Base-by-base conservation (phyloP, 257 asterid species). In the Echites panduratus region DNA sequence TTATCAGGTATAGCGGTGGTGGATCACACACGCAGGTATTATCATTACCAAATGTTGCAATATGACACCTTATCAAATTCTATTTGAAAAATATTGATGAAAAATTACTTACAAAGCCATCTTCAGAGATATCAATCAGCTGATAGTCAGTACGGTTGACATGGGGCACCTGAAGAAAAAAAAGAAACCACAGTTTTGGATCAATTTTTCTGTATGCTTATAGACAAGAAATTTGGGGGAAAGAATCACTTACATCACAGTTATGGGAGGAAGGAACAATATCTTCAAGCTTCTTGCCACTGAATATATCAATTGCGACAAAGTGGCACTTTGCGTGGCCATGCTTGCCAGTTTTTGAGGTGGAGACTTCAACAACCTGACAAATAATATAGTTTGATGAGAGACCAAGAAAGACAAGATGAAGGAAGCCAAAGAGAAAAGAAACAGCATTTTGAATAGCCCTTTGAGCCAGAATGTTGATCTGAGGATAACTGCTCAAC, bases 41-140 rank as follows among this genome's bases (percentile, higher is more conserved):
- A 61, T 13, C 26, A 63, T 35, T 35, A 44, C 6, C 69, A 17
- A 3, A 3, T 11, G 9, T 9, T 57, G 58, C 52, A 26, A 40
- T 9, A 12, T 43, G 5, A 17, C 17, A 35, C 58, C 48, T 8
- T 54, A 1, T 45, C 66, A 16, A 54, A 38, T 50, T n/a, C n/a
- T 32, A 59, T 20, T 59, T 35, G 12, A 38, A 10, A 63, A 38
- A 17, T 63, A 61, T 61, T 26, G 14, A 70, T n/a, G 14, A 70
- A 68, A 66, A 62, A 35, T 43, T 50, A 80, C 96, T 86, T 80
- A 91, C 97, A 81, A 91, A 91, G 35, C 96, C 96, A 87, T 90
- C 97, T 78, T 90, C 96, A 52, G 90, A 83, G 73, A 90, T 90
- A 82, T 90, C 95, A 73, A 90, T 90, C 71, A 84, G 74, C 84